Evolutionary conservation across 73 alveolate species (phyloP).

Genomic region (Uronychia binucleata): DNA sequence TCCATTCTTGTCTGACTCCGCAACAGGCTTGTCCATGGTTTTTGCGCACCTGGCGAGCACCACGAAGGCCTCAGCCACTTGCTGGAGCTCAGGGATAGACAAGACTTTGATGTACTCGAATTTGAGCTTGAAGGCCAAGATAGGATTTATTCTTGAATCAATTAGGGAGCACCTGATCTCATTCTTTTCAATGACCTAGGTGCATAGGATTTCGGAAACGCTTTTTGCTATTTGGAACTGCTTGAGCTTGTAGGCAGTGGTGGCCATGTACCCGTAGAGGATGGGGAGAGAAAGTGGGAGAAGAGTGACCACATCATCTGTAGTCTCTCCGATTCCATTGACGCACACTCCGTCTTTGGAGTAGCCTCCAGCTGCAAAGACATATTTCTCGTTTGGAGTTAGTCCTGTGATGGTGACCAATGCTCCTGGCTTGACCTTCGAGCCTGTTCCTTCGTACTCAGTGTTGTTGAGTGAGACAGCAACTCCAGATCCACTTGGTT

Average conservation of each 20-base stretch:
- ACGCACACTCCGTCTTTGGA: constrained; percentile 84
- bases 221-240: constrained; percentile 86
- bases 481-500: constrained; percentile 81
- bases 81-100: constrained; percentile 75
- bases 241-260: constrained; percentile 87
- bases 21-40: neutral
- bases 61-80: constrained; percentile 76
- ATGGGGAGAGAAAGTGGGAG: constrained; percentile 90
- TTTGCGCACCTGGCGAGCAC: constrained; percentile 53
- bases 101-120: constrained; percentile 62
- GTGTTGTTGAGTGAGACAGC: constrained; percentile 75
- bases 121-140: constrained; percentile 76
- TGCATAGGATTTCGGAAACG: constrained; percentile 84
- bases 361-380: constrained; percentile 95
- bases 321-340: constrained; percentile 95
- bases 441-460: constrained; percentile 74
- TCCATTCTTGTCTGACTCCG: constrained; percentile 21
- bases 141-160: constrained; percentile 76
- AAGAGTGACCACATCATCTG: constrained; percentile 84
- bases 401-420: constrained; percentile 82
- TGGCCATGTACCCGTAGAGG: constrained; percentile 84
- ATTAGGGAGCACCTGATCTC: constrained; percentile 75
- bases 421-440: constrained; percentile 57
- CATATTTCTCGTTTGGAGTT: constrained; percentile 90
- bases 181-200: constrained; percentile 82